Percentiles rank a stretch among this genome's conserved stretches.
Evolutionary conservation across 2,329 filamentous ascomycete genomes (phyloP).

Genomic region (Atkinsonella texensis): DNA sequence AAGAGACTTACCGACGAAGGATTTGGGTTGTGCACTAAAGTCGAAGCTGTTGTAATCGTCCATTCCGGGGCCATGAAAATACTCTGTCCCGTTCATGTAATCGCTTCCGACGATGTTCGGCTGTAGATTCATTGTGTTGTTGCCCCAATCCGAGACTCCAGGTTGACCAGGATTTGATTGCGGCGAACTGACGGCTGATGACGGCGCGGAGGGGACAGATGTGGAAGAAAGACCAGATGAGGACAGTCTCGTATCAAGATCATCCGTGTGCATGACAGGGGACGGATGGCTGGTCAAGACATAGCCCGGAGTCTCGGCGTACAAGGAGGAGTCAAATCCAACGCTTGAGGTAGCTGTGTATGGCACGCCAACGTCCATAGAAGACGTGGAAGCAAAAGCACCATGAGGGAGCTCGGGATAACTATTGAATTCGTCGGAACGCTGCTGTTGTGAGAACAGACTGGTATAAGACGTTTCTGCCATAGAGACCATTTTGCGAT

Average conservation of each 20-base stretch:
- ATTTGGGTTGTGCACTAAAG: conserved; percentile 32
- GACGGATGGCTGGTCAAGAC: conserved; percentile 35
- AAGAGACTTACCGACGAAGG: conserved; percentile 44
- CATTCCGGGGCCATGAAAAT: conserved; percentile 37
- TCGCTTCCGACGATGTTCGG: conserved; percentile 51
- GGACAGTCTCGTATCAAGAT: conserved; percentile 36
- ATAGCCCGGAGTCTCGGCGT: conserved; percentile 32
- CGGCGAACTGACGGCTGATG: conserved; percentile 56
- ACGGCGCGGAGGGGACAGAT: conserved; percentile 51
- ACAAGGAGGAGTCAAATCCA: conserved; percentile 35
- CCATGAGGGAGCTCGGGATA: conserved; percentile 34
- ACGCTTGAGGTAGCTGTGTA: conserved; percentile 20
- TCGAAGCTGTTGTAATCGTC: conserved; percentile 40
- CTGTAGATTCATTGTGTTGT: conserved; percentile 42
- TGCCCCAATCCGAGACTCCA: conserved; percentile 48
- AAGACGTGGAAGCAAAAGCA: conserved; percentile 26
- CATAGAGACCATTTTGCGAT: conserved; percentile 3
- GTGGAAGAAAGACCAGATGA: conserved; percentile 49
- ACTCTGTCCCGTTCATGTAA: conserved; percentile 40
- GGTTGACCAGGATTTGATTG: conserved; percentile 48
- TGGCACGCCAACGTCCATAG: conserved; percentile 36
- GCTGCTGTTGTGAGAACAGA: conserved; percentile 12
- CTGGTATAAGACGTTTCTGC: conserved; percentile 1
- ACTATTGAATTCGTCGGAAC: conserved; percentile 29
- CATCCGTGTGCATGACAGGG: conserved; percentile 37